phyloP scores from a whole-genome alignment of 345 rosid genomes.

The Orychophragmus violaceus region DNA sequence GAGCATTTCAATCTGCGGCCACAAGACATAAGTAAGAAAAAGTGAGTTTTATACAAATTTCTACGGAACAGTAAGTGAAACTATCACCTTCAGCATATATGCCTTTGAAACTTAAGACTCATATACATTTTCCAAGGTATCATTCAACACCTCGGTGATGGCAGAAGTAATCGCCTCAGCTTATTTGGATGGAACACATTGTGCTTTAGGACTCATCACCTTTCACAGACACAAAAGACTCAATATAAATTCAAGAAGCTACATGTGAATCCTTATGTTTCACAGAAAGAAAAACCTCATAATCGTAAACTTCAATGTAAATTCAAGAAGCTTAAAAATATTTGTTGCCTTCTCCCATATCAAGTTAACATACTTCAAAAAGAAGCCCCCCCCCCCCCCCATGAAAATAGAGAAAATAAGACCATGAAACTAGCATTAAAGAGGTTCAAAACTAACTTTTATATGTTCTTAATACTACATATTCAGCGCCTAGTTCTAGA shows the following conservation, averaged over 20 bases:
- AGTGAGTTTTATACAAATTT: neutral
- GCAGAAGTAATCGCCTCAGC: conserved; percentile 91
- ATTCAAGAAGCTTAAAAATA: too few species aligned
- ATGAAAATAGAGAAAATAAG: too few species aligned
- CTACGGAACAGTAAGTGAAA: neutral
- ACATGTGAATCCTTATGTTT: too few species aligned
- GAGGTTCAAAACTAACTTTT: too few species aligned
- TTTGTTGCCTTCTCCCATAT: too few species aligned
- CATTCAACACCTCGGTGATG: conserved; percentile 78
- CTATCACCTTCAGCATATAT: conserved; percentile 78
- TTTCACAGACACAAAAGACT: conserved; percentile 7
- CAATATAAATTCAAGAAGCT: too few species aligned
- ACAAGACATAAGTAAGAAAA: neutral
- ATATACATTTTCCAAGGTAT: conserved; percentile 83
- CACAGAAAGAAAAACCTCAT: too few species aligned
- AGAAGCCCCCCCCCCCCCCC: too few species aligned
- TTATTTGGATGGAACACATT: conserved; percentile 85
- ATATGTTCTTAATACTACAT: neutral
- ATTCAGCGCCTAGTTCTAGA: neutral
- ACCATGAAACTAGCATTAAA: too few species aligned
- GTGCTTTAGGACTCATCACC: conserved; percentile 85
- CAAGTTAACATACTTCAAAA: too few species aligned
- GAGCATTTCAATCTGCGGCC: conserved; percentile 59
- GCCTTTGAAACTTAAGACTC: conserved; percentile 71
- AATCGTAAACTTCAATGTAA: too few species aligned